These are phyloP conservation scores for Talaromyces rugulosus DNA, from an alignment of 2,329 filamentous ascomycete genomes.

Conservation along the genomic window DNA sequence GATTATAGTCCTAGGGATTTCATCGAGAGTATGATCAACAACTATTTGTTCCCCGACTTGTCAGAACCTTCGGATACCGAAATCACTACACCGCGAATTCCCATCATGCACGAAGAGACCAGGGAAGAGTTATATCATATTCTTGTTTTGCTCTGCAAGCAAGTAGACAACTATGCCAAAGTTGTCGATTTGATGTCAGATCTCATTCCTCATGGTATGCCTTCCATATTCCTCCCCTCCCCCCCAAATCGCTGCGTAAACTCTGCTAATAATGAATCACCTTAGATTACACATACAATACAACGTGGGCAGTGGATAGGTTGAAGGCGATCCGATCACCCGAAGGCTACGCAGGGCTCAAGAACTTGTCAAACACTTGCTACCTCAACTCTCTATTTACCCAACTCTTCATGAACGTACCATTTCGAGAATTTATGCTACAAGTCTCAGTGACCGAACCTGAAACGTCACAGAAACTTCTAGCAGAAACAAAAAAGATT, in stretches of 20 bases:
- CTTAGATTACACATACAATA: slow-evolving; percentile 57
- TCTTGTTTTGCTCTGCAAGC: slow-evolving; percentile 54
- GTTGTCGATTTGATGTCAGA: slow-evolving; percentile 51
- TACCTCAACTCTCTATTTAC: slow-evolving; percentile 94
- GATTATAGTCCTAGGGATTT: slow-evolving; percentile 31
- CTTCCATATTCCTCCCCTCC: slow-evolving; percentile 4
- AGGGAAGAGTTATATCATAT: slow-evolving; percentile 59
- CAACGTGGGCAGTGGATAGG: slow-evolving; percentile 61
- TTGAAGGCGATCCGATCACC: slow-evolving; percentile 65
- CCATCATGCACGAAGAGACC: slow-evolving; percentile 52
- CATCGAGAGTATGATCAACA: slow-evolving; percentile 54
- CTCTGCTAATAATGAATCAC: slow-evolving; percentile 14
- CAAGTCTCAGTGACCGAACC: slow-evolving; percentile 54
- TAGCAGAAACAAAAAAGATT: slow-evolving; percentile 72
- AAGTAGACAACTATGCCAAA: slow-evolving; percentile 45
- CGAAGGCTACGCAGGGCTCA: slow-evolving; percentile 83
- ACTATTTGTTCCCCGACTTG: slow-evolving; percentile 61
- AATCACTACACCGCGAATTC: slow-evolving; percentile 34
- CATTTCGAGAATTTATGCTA: slow-evolving; percentile 82
- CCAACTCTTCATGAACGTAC: slow-evolving; percentile 92
- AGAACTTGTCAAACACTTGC: slow-evolving; percentile 91
- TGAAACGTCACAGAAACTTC: slow-evolving; percentile 59
- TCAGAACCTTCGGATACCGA: slow-evolving; percentile 27
- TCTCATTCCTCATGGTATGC: slow-evolving; percentile 49
- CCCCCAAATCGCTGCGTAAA: slow-evolving; percentile 9